phyloP scores from a whole-genome alignment of 768 basidiomycete genomes.

The Chiua virens region DNA sequence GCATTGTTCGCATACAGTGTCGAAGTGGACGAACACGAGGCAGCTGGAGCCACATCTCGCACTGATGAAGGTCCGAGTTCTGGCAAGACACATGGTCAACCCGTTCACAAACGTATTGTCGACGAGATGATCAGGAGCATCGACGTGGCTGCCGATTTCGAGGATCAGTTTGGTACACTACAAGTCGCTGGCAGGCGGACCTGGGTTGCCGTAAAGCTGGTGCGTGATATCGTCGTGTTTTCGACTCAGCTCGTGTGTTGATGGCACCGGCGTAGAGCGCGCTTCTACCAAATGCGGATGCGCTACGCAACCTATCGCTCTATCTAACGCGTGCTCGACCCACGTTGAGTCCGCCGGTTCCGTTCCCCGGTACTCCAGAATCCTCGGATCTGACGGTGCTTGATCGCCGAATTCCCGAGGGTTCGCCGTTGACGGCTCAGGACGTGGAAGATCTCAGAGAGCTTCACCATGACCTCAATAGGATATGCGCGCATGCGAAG shows the following conservation, averaged over 20 bases:
- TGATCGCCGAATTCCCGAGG: conserved; percentile 16
- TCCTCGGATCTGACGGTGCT: conserved; percentile 60
- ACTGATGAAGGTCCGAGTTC: conserved; percentile 1
- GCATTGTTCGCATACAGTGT: conserved; percentile 82
- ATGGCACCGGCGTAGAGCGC: conserved; percentile 51
- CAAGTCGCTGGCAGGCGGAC: conserved; percentile 50
- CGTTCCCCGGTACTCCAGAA: conserved; percentile 70
- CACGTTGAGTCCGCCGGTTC: conserved; percentile 33
- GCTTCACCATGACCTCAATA: conserved; percentile 59
- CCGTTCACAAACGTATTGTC: conserved; percentile 61
- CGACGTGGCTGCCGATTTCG: conserved; percentile 79
- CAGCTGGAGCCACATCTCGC: conserved; percentile 29
- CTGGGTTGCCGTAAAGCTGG: conserved; percentile 87
- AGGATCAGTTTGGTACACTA: conserved; percentile 43
- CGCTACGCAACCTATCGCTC: conserved; percentile 62
- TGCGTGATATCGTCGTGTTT: conserved; percentile 32
- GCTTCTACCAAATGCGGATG: conserved; percentile 59
- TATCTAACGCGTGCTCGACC: conserved; percentile 50
- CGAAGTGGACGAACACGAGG: conserved; percentile 70
- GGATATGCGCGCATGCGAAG: conserved; percentile 64
- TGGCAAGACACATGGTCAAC: conserved; percentile 17
- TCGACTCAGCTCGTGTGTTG: neutral
- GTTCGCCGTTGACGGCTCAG: conserved; percentile 41
- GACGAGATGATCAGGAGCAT: conserved; percentile 76
- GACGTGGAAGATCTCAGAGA: conserved; percentile 63